These are phyloP conservation scores for Blastobotrys serpentis DNA, from an alignment of 1,139 yeast genomes.

Conservation along the genomic window DNA sequence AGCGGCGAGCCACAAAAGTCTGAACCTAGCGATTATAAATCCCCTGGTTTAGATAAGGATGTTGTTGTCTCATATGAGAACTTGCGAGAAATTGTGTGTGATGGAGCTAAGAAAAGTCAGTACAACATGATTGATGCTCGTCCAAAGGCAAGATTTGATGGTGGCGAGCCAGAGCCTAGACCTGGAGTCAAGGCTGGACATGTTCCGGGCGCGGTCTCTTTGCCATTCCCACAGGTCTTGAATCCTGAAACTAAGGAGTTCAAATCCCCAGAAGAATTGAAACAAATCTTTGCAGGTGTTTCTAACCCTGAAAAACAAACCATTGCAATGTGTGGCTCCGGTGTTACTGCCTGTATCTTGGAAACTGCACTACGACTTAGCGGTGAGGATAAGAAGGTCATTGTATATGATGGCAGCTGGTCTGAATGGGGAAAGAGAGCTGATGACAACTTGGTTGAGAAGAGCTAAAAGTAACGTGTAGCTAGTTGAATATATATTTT, in stretches of 20 bases:
- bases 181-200: slow-evolving; percentile 88
- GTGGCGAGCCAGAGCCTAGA: slow-evolving; percentile 82
- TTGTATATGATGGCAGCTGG: slow-evolving; percentile 95
- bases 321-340: slow-evolving; percentile 91
- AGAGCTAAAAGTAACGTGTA: slow-evolving; percentile 14
- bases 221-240: slow-evolving; percentile 64
- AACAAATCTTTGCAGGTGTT: slow-evolving; percentile 54
- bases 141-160: slow-evolving; percentile 69
- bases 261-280: slow-evolving; percentile 49
- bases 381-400: slow-evolving; percentile 49
- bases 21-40: slow-evolving; percentile 39
- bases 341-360: slow-evolving; percentile 87
- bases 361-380: slow-evolving; percentile 67
- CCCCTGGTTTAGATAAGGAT: slow-evolving; percentile 43
- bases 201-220: slow-evolving; percentile 72
- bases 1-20: slow-evolving; percentile 30
- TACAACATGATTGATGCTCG: slow-evolving; percentile 77
- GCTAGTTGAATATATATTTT: too few relatives aligned
- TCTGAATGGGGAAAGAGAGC: slow-evolving; percentile 52
- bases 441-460: slow-evolving; percentile 29
- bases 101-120: slow-evolving; percentile 47
- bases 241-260: slow-evolving; percentile 49
- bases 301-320: slow-evolving; percentile 40
- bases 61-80: slow-evolving; percentile 67
- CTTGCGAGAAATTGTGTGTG: slow-evolving; percentile 53